A percentile compares a stretch with the other conserved stretches of the same genome.
These are phyloP conservation scores for Pestalotiopsis sp. DNA, from an alignment of 2,329 filamentous ascomycete species.

Conservation along the genomic window DNA sequence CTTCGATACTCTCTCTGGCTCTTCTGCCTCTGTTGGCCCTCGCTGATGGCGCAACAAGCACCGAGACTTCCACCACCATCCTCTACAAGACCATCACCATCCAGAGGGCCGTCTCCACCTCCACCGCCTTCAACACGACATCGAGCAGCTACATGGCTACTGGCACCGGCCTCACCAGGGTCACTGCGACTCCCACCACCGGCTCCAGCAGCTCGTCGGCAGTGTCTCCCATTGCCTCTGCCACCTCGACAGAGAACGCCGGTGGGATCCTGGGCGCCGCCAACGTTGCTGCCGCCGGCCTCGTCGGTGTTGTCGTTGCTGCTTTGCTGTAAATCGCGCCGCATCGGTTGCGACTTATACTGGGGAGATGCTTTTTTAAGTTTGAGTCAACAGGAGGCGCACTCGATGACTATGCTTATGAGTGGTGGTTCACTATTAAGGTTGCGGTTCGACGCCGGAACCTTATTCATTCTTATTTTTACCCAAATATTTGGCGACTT, in stretches of 20 bases:
- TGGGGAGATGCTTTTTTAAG: slow-evolving; percentile 5
- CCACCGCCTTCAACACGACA: slow-evolving; percentile 39
- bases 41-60: slow-evolving; percentile 45
- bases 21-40: slow-evolving; percentile 57
- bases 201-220: slow-evolving; percentile 25
- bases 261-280: slow-evolving; percentile 45
- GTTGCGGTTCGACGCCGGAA: slow-evolving; percentile 2
- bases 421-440: slow-evolving; percentile 1
- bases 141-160: slow-evolving; percentile 34
- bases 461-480: slow-evolving; percentile 8
- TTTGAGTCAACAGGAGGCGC: not conserved
- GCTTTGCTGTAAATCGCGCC: slow-evolving; percentile 50
- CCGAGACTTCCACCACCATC: slow-evolving; percentile 52
- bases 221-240: slow-evolving; percentile 29
- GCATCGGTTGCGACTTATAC: slow-evolving; percentile 14
- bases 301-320: slow-evolving; percentile 52
- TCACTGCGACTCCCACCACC: slow-evolving; percentile 28
- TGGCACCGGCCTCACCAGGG: slow-evolving; percentile 32
- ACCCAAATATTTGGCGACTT: slow-evolving; percentile 13
- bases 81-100: slow-evolving; percentile 51
- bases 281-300: slow-evolving; percentile 49
- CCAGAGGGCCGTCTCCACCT: slow-evolving; percentile 33
- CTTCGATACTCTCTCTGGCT: slow-evolving; percentile 47
- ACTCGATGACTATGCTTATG: slow-evolving; percentile 1
- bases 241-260: slow-evolving; percentile 37